Conservation (phyloP, 768 basidiomycete genomes). For the Thelephora ganbajun region DNA sequence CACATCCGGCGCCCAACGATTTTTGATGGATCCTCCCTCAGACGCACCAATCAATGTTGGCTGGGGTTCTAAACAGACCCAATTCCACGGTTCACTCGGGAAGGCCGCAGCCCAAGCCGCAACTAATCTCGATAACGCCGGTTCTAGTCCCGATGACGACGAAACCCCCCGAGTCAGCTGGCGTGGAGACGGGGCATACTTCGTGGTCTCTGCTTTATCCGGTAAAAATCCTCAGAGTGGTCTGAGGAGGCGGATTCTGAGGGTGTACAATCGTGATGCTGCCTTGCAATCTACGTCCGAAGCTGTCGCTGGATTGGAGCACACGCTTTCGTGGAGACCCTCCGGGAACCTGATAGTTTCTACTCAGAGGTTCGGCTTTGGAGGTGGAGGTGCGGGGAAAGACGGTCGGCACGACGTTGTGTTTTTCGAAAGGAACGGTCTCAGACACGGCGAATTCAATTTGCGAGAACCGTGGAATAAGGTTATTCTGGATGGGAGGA, state of each 20-base stretch:
- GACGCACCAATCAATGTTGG: slow-evolving; percentile 91
- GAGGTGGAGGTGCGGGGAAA: slow-evolving; percentile 52
- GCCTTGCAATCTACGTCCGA: slow-evolving; percentile 77
- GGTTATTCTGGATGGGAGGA: slow-evolving; percentile 10
- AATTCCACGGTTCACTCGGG: slow-evolving; percentile 93
- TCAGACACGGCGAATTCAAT: slow-evolving; percentile 82
- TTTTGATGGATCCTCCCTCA: slow-evolving; percentile 15
- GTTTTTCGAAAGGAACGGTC: slow-evolving; percentile 91
- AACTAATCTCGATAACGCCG: slow-evolving; percentile 24
- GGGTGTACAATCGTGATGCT: slow-evolving; percentile 66
- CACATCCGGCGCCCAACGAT: slow-evolving; percentile 1
- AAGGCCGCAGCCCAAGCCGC: slow-evolving; percentile 55
- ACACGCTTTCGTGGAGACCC: slow-evolving; percentile 71
- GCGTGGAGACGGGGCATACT: slow-evolving; percentile 88
- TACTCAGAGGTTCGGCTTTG: slow-evolving; percentile 71
- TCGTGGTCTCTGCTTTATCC: slow-evolving; percentile 65
- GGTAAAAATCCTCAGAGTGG: not conserved
- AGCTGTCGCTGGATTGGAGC: slow-evolving; percentile 69
- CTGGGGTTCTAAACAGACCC: slow-evolving; percentile 94
- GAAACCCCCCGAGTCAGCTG: slow-evolving; percentile 65
- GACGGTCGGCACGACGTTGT: slow-evolving; percentile 72
- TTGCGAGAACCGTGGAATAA: slow-evolving; percentile 26
- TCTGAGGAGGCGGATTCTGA: slow-evolving; percentile 34
- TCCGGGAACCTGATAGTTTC: slow-evolving; percentile 75
- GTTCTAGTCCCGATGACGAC: slow-evolving; percentile 61